Conservation (phyloP, 768 basidiomycete genomes). For the Pholiota molesta region DNA sequence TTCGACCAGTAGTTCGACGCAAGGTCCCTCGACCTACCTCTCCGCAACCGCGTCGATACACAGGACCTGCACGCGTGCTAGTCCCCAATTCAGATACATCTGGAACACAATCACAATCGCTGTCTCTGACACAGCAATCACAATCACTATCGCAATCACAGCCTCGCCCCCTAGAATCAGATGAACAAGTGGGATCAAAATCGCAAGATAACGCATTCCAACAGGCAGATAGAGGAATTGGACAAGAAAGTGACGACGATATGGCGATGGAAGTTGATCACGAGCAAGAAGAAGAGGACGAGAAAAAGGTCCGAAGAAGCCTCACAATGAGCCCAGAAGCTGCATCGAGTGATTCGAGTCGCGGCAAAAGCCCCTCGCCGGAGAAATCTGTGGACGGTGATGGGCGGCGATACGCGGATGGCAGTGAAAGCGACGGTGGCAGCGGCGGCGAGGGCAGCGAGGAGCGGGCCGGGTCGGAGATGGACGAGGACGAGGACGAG, state of each 20-base stretch:
- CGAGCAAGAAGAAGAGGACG: not conserved
- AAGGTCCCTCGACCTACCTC: slow-evolving; percentile 50
- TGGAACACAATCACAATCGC: slow-evolving; percentile 37
- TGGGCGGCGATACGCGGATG: not conserved
- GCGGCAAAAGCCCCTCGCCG: slow-evolving; percentile 7
- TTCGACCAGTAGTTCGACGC: slow-evolving; percentile 33
- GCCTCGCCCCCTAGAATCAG: not conserved
- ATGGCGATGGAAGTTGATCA: slow-evolving; percentile 6
- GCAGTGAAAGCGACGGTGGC: not conserved
- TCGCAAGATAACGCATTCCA: not conserved
- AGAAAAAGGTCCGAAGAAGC: slow-evolving; percentile 5
- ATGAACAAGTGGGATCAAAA: not conserved
- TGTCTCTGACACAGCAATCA: slow-evolving; percentile 29
- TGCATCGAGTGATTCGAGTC: not conserved
- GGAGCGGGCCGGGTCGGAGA: not conserved
- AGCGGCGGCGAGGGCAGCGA: not conserved
- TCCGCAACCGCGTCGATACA: slow-evolving; percentile 32
- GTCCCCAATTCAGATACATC: slow-evolving; percentile 63
- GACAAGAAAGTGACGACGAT: not conserved
- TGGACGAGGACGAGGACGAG: slow-evolving; percentile 9
- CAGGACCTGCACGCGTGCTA: slow-evolving; percentile 45
- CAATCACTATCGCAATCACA: slow-evolving; percentile 26
- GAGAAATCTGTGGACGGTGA: not conserved
- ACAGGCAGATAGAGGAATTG: not conserved
- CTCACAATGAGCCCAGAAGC: not conserved